These are phyloP conservation scores for Kingdonia uniflora DNA, from an alignment of 164 flowering plant genomes.

Conservation along the genomic window DNA sequence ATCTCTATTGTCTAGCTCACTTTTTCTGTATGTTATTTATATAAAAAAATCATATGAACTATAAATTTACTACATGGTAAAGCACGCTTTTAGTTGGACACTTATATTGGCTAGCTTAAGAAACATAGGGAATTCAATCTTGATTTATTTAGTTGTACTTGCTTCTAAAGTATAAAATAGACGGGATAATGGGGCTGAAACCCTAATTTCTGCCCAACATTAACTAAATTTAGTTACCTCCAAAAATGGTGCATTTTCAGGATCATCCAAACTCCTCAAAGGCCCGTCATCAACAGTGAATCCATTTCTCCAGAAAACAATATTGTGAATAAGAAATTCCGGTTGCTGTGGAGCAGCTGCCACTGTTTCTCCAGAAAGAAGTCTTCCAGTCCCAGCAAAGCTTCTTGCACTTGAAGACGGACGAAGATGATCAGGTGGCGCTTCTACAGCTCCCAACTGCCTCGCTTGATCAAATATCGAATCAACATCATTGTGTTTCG, in stretches of 20 bases:
- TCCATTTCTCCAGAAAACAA: conserved; percentile 81
- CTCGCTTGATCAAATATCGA: conserved; percentile 79
- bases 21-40: too few relatives aligned
- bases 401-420: conserved; percentile 62
- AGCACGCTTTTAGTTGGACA: too few relatives aligned
- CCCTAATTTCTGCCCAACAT: too few relatives aligned
- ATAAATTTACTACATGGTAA: too few relatives aligned
- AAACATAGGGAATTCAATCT: too few relatives aligned
- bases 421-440: conserved; percentile 40
- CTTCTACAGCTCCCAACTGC: conserved; percentile 68
- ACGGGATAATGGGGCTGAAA: too few relatives aligned
- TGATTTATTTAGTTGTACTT: too few relatives aligned
- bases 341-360: conserved; percentile 47
- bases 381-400: conserved; percentile 71
- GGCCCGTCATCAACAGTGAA: conserved; percentile 89
- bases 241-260: conserved; percentile 62
- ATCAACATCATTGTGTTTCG: conserved; percentile 70
- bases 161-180: too few relatives aligned
- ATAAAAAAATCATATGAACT: too few relatives aligned
- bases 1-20: too few relatives aligned
- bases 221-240: conserved; percentile 42
- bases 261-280: conserved; percentile 69
- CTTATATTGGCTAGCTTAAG: too few relatives aligned
- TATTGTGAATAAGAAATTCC: conserved; percentile 39
- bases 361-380: conserved; percentile 59